Evolutionary conservation across 805 yeast species (phyloP), one percentile per base, ranked within the genome.

Genomic region (Scheffersomyces coipomensis): DNA sequence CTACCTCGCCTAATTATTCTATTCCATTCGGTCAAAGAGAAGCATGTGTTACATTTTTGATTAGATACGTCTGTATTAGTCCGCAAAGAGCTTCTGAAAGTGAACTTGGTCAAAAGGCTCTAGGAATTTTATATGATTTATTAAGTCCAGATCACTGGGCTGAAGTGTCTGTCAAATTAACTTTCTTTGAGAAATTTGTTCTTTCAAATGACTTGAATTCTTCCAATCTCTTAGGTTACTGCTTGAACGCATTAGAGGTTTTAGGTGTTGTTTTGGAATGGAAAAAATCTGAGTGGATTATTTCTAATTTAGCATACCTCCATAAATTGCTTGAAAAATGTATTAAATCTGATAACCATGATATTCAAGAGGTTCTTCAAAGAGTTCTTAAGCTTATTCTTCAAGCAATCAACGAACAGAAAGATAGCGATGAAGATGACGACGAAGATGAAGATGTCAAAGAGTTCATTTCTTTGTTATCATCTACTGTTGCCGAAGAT

Each of bases 231-330:
- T 58, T 88, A 18, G 88, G 89, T 2, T 84, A 85, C 49, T 86
- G 96, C 49, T 68, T 90, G 52, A 95, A 93, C 62, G 96, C 99
- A 0, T 64, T 95, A 35, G 96, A 88, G 57, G 97, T 93, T 0
- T 71, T 93, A 33, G 82, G 84, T 9, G 86, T 89, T 33, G 88
- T 89, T 1, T 67, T 93, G 38, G 86, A 83, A 46, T 86, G 88
- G 75, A 86, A 86, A 61, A 60, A 80, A 2, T 62, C 85, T 0
- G 78, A 72, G 11, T 93, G 97, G 97, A 83, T 93, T 38, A 64
- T 85, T 30, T 76, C 79, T 2, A 85, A 89, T 46, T 61, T 89
- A 27, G 68, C 73, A 1, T 79, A 83, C 24, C 73, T 95, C 23
- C 90, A 85, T 47, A 77, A 76, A 40, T 65, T 93, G 12, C 66